phyloP scores from a whole-genome alignment of 257 asterid species.

The Verbascum thapsus region DNA sequence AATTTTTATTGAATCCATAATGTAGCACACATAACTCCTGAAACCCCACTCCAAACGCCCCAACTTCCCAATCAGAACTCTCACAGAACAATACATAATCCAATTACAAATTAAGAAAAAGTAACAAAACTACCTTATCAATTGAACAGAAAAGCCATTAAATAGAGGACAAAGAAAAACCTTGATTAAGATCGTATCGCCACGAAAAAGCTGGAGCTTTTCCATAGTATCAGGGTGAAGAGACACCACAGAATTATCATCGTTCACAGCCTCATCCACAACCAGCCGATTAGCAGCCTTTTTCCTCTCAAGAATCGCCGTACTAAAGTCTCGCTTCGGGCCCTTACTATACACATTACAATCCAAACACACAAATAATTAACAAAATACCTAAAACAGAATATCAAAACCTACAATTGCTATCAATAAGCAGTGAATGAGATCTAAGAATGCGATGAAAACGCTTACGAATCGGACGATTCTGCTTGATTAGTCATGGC shows the following conservation, averaged over 20 bases:
- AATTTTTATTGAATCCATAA: background rate
- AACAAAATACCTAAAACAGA: background rate
- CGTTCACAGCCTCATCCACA: slow-evolving; percentile 81
- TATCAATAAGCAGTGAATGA: slow-evolving; percentile 16
- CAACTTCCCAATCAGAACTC: background rate
- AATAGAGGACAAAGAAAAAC: slow-evolving; percentile 33
- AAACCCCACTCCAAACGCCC: background rate
- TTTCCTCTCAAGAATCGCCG: slow-evolving; percentile 86
- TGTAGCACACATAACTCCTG: background rate
- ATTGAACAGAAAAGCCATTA: background rate
- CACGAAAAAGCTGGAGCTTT: slow-evolving; percentile 87
- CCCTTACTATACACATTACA: slow-evolving; percentile 67
- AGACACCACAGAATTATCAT: slow-evolving; percentile 85
- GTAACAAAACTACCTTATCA: slow-evolving; percentile 20
- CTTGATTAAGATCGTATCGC: slow-evolving; percentile 85
- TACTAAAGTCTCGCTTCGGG: slow-evolving; percentile 77
- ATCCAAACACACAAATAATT: too few species aligned
- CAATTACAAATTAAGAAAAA: background rate
- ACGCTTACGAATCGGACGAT: slow-evolving; percentile 63
- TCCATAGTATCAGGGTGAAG: slow-evolving; percentile 83
- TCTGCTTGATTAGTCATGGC: slow-evolving; percentile 60
- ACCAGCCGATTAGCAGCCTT: slow-evolving; percentile 79
- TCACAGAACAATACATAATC: background rate
- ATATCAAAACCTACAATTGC: background rate
- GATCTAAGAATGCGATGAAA: slow-evolving; percentile 34